Evolutionary conservation across 2,329 filamentous ascomycete genomes (phyloP).

Genomic region (Fonsecaea erecta): DNA sequence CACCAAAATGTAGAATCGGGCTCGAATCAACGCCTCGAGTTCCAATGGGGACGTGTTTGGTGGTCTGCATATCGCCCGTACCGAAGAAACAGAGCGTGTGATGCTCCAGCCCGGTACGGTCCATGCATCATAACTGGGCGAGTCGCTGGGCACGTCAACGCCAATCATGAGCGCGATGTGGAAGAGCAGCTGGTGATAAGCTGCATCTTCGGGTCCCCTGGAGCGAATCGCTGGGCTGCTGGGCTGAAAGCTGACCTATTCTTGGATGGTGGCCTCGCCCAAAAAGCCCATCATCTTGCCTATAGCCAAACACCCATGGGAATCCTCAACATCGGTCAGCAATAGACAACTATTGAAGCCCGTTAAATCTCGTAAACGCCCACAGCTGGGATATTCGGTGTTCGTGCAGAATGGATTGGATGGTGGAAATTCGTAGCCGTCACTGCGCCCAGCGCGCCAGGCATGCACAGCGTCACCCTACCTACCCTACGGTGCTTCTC

Average conservation of each 20-base stretch:
- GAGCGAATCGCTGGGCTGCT: constrained; percentile 34
- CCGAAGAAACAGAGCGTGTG: neutral
- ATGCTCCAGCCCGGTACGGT: constrained; percentile 23
- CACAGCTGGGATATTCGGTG: neutral
- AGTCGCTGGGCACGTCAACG: constrained; percentile 32
- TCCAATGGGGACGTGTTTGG: constrained; percentile 1
- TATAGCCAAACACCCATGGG: constrained; percentile 9
- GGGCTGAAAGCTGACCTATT: constrained; percentile 25
- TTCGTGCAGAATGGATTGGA: constrained; percentile 6
- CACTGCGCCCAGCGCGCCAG: neutral
- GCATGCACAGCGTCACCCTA: constrained; percentile 13
- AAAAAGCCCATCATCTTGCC: constrained; percentile 15
- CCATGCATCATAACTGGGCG: constrained; percentile 34
- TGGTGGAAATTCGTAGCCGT: constrained; percentile 3
- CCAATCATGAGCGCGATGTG: constrained; percentile 35
- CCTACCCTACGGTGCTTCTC: neutral
- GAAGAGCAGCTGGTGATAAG: constrained; percentile 29
- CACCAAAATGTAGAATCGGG: constrained; percentile 10
- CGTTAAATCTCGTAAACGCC: constrained; percentile 13
- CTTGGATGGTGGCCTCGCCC: constrained; percentile 25
- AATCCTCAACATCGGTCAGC: constrained; percentile 8
- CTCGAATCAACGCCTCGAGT: constrained; percentile 27
- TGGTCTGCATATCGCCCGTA: constrained; percentile 15
- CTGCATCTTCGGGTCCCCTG: constrained; percentile 18
- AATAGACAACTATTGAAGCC: neutral